These are phyloP conservation scores for Xerocomellus amylosporus DNA, from an alignment of 768 basidiomycete genomes.

Conservation along the genomic window DNA sequence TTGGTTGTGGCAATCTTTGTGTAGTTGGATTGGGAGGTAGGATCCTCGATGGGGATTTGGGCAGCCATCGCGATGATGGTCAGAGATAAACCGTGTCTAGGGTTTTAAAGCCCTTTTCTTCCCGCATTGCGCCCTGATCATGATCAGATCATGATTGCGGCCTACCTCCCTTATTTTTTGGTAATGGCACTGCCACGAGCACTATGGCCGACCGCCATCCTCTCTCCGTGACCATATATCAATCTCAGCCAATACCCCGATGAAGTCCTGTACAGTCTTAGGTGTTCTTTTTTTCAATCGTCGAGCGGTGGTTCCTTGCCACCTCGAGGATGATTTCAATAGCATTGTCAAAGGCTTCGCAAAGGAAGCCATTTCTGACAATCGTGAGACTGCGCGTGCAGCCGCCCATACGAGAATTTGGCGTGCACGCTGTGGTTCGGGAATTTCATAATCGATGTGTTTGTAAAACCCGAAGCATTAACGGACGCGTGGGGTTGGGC, in stretches of 20 bases:
- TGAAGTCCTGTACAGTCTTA: constrained; percentile 51
- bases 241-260: constrained; percentile 68
- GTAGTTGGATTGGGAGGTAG: constrained; percentile 60
- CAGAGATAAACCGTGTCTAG: background rate
- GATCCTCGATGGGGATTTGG: constrained; percentile 30
- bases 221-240: constrained; percentile 44
- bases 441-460: constrained; percentile 75
- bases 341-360: constrained; percentile 29
- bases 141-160: no score
- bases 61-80: constrained; percentile 13
- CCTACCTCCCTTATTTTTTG: no score
- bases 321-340: constrained; percentile 23
- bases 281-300: constrained; percentile 43
- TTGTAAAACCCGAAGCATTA: constrained; percentile 66
- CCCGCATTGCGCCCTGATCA: no score
- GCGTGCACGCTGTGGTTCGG: constrained; percentile 67
- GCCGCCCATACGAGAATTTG: constrained; percentile 76
- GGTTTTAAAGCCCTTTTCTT: background rate
- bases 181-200: no score
- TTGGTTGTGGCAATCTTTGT: constrained; percentile 45
- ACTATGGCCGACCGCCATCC: no score
- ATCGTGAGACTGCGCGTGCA: constrained; percentile 47
- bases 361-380: constrained; percentile 31
- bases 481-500: constrained; percentile 78
- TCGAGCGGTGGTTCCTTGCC: constrained; percentile 51